These are phyloP conservation scores for Penicillium chermesinum DNA, from an alignment of 495 filamentous ascomycete species.

Conservation along the genomic window DNA sequence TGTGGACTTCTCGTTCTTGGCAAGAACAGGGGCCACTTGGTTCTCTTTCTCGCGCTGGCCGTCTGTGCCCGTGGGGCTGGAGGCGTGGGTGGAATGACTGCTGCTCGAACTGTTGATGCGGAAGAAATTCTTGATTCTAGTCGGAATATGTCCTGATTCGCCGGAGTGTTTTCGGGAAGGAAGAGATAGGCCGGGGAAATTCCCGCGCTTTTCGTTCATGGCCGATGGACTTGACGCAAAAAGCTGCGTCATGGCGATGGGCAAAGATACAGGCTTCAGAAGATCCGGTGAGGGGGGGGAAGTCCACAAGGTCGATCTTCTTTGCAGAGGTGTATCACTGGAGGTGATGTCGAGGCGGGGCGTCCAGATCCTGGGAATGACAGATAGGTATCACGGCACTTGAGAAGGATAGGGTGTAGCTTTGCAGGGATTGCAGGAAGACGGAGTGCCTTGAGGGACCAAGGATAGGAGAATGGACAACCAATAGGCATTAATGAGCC, in stretches of 20 bases:
- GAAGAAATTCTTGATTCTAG: slow-evolving; percentile 96
- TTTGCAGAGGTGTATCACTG: neutral
- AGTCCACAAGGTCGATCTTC: neutral
- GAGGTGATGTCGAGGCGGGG: slow-evolving; percentile 2
- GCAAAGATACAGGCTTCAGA: neutral
- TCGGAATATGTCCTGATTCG: slow-evolving; percentile 63
- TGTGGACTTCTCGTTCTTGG: slow-evolving; percentile 55
- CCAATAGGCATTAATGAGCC: slow-evolving; percentile 16
- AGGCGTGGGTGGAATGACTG: slow-evolving; percentile 42
- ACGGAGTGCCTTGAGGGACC: slow-evolving; percentile 19
- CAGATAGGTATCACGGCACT: neutral
- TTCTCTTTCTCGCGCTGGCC: slow-evolving; percentile 36
- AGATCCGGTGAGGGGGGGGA: slow-evolving; percentile 2
- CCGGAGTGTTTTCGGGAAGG: slow-evolving; percentile 48
- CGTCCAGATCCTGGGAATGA: neutral
- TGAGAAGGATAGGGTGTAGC: neutral
- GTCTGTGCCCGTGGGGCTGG: slow-evolving; percentile 33
- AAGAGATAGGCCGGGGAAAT: slow-evolving; percentile 41
- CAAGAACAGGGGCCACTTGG: slow-evolving; percentile 26
- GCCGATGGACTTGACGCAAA: slow-evolving; percentile 42
- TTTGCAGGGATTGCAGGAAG: neutral
- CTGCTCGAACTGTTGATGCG: slow-evolving; percentile 74
- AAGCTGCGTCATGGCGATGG: slow-evolving; percentile 40
- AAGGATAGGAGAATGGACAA: slow-evolving; percentile 6
- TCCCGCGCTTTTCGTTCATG: slow-evolving; percentile 44